phyloP scores from a whole-genome alignment of 1,284 basidiomycete genomes.

The Moniliophthora roreri region DNA sequence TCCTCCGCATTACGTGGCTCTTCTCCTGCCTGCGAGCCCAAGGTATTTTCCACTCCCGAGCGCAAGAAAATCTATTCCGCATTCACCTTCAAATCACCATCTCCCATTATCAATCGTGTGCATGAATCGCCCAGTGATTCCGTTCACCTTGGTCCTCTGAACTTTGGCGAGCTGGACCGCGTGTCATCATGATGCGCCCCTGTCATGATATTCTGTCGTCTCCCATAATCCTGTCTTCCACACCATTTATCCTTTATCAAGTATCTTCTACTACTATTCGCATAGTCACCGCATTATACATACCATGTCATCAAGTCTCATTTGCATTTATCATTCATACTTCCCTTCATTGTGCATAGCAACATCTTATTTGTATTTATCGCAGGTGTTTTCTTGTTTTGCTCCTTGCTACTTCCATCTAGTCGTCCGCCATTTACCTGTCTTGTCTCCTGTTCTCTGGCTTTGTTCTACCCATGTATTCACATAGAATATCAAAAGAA shows the following conservation, averaged over 20 bases:
- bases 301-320: not conserved
- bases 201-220: not conserved
- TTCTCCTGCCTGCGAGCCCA: slow-evolving; percentile 25
- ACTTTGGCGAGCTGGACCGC: slow-evolving; percentile 3
- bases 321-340: slow-evolving; percentile 4
- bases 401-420: not conserved
- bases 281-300: not conserved
- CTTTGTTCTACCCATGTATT: too few relatives aligned
- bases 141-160: slow-evolving; percentile 5
- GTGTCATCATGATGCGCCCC: not conserved
- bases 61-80: slow-evolving; percentile 67
- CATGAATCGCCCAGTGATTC: slow-evolving; percentile 34
- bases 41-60: slow-evolving; percentile 65
- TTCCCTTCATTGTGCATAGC: not conserved
- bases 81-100: slow-evolving; percentile 75
- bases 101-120: slow-evolving; percentile 53
- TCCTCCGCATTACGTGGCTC: slow-evolving; percentile 22
- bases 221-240: not conserved
- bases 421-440: not conserved
- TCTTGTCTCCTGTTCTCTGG: too few relatives aligned
- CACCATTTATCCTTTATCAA: not conserved
- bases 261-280: not conserved
- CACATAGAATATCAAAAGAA: too few relatives aligned
- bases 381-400: slow-evolving; percentile 5
- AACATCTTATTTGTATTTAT: slow-evolving; percentile 3